Evolutionary conservation across 1,284 basidiomycete genomes (phyloP), one percentile per base, ranked within the genome.

Genomic region (Cystobasidium slooffiae): DNA sequence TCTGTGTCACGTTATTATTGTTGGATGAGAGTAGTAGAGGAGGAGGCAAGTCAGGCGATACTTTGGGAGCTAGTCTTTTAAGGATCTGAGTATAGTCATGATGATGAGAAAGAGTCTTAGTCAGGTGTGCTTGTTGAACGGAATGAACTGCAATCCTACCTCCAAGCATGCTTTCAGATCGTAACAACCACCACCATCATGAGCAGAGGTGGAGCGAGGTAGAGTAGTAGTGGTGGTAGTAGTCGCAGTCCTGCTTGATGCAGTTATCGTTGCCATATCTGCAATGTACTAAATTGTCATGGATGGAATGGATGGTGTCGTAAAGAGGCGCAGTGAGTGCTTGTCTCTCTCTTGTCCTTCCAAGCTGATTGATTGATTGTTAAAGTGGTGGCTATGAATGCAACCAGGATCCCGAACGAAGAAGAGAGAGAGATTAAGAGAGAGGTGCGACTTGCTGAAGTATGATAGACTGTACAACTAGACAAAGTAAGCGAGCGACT

Each of bases 131-230:
- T 14, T 51, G 18, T 44, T 24, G 44, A 49, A 1, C 5, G 31
- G 6, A n/a, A 1, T 49, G n/a, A 1, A n/a, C 3, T 49, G 46
- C 46, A n/a, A 16, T 4, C 56, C 37, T 31, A 66, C 64, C 64
- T 66, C 64, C n/a, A 66, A n/a, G 31, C 64, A 66, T n/a, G 64
- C 64, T 31, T 66, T 39, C 4, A 66, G 37, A 66, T 66, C 64
- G 24, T 53, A 39, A 20, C 61, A 39, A 20, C 61, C 31, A 22
- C 24, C 61, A 41, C 16, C 37, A 24, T 14, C 9, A 20, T 49
- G 10, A 46, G 24, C 47, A n/a, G 63, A 65, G 39, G 47, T 43
- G 47, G 47, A 52, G 51, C 44, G 64, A 39, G 37, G n/a, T 52
- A 31, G 31, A 31, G 2, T 66, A 10, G 22, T 14, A 22, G 41